These are phyloP conservation scores for Pseudogymnoascus destructans DNA, from an alignment of 2,329 filamentous ascomycete genomes.

Conservation along the genomic window DNA sequence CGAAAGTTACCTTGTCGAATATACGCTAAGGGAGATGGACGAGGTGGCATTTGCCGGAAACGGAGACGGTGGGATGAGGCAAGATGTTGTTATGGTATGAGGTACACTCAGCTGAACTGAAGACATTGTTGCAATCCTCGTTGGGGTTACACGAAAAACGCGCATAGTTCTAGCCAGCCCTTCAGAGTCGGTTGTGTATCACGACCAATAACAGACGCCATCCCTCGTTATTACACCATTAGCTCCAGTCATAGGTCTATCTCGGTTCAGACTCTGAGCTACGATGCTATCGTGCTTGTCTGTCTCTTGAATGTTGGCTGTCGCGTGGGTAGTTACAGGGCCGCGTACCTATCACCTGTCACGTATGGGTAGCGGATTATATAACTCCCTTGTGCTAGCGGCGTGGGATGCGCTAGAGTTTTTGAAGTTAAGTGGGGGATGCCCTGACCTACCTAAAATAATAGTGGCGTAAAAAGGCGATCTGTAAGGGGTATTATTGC, in stretches of 20 bases:
- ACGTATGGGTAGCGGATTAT: neutral
- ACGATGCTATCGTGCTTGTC: neutral
- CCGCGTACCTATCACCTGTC: neutral
- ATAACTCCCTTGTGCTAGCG: neutral
- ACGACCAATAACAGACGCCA: neutral
- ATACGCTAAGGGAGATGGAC: constrained; percentile 89
- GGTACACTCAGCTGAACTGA: neutral
- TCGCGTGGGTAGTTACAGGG: neutral
- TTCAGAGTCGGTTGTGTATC: neutral
- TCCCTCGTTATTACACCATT: neutral
- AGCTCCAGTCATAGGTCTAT: neutral
- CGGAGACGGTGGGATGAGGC: constrained; percentile 3
- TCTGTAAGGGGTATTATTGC: neutral
- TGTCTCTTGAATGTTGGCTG: neutral
- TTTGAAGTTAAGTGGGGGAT: neutral
- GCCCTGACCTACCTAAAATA: neutral
- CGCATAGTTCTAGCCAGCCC: neutral
- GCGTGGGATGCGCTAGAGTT: neutral
- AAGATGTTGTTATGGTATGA: constrained; percentile 10
- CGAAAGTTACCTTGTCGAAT: constrained; percentile 89
- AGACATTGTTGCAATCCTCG: neutral
- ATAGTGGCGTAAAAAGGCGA: neutral
- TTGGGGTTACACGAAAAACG: neutral
- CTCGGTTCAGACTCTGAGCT: neutral
- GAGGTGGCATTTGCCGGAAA: constrained; percentile 21